phyloP scores from a whole-genome alignment of 106 monocot genomes.

The Agapanthus africanus region DNA sequence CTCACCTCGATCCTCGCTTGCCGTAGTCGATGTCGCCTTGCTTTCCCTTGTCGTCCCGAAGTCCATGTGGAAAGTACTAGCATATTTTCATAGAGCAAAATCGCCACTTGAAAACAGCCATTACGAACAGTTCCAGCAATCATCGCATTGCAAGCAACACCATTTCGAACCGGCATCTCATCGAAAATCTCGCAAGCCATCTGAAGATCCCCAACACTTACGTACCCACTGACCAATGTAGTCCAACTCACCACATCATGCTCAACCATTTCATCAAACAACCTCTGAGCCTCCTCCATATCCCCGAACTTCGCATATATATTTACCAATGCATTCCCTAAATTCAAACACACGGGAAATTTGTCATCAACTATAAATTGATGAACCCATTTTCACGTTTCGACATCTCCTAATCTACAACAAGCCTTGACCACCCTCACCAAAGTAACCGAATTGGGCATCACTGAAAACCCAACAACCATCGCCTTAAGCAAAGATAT shows the following conservation, averaged over 20 bases:
- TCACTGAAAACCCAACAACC: constrained; percentile 12
- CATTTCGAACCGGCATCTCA: constrained; percentile 24
- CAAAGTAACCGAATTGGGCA: constrained; percentile 42
- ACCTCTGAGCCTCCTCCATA: constrained; percentile 24
- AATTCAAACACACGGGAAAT: constrained; percentile 27
- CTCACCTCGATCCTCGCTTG: too few relatives aligned
- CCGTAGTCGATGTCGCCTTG: too few relatives aligned
- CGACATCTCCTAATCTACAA: constrained; percentile 27
- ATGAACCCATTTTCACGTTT: constrained; percentile 34
- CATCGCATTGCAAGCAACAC: constrained; percentile 41
- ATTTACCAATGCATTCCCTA: constrained; percentile 40
- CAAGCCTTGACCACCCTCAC: constrained; percentile 41
- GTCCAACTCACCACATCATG: constrained; percentile 39
- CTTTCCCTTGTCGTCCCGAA: too few relatives aligned
- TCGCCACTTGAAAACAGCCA: constrained; percentile 23
- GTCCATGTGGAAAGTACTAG: too few relatives aligned
- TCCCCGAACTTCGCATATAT: constrained; percentile 34
- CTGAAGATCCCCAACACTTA: constrained; percentile 2
- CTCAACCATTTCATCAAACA: constrained; percentile 24
- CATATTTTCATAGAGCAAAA: constrained; percentile 33
- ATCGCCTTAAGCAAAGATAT: constrained; percentile 34
- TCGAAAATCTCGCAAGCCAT: constrained; percentile 24
- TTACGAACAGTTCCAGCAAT: constrained; percentile 29
- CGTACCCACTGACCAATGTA: constrained; percentile 35
- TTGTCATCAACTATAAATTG: constrained; percentile 25